These are phyloP conservation scores for Candida qinlingensis DNA, from an alignment of 805 yeast species.

Conservation along the genomic window DNA sequence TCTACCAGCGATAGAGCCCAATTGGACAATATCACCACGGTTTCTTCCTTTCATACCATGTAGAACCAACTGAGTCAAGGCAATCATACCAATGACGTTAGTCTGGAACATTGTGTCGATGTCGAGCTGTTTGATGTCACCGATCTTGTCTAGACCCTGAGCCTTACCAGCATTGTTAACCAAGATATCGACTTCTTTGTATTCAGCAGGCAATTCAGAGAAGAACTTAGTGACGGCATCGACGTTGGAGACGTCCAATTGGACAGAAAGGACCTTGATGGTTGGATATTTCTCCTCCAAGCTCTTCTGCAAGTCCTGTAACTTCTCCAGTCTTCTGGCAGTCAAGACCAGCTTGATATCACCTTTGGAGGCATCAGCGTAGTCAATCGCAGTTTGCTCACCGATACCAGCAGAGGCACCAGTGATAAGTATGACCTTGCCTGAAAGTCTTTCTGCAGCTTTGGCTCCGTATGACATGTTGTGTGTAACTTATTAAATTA, in stretches of 20 bases:
- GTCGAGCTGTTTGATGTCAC: slow-evolving; percentile 60
- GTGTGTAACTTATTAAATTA: no score
- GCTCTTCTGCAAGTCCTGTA: slow-evolving; percentile 43
- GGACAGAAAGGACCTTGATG: slow-evolving; percentile 39
- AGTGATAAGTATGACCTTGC: slow-evolving; percentile 79
- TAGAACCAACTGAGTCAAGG: slow-evolving; percentile 73
- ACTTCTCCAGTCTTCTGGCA: slow-evolving; percentile 69
- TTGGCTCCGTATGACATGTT: slow-evolving; percentile 60
- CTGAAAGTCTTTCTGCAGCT: slow-evolving; percentile 77
- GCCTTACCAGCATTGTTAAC: slow-evolving; percentile 79
- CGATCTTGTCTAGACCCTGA: slow-evolving; percentile 73
- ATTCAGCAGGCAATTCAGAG: slow-evolving; percentile 47
- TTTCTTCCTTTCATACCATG: slow-evolving; percentile 66
- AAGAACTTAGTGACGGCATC: slow-evolving; percentile 49
- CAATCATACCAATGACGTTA: slow-evolving; percentile 81
- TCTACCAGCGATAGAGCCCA: slow-evolving; percentile 81
- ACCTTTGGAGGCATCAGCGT: slow-evolving; percentile 73
- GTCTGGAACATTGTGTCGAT: slow-evolving; percentile 77
- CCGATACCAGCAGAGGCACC: slow-evolving; percentile 98
- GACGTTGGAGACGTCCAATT: slow-evolving; percentile 54
- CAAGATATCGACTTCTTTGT: slow-evolving; percentile 57
- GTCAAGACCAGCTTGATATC: slow-evolving; percentile 63
- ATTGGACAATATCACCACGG: slow-evolving; percentile 65
- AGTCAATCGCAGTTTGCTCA: slow-evolving; percentile 81
- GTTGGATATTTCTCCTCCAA: slow-evolving; percentile 42